Evolutionary conservation across 176 grass and related monocot genomes (phyloP).

Genomic region (Pharus latifolius): DNA sequence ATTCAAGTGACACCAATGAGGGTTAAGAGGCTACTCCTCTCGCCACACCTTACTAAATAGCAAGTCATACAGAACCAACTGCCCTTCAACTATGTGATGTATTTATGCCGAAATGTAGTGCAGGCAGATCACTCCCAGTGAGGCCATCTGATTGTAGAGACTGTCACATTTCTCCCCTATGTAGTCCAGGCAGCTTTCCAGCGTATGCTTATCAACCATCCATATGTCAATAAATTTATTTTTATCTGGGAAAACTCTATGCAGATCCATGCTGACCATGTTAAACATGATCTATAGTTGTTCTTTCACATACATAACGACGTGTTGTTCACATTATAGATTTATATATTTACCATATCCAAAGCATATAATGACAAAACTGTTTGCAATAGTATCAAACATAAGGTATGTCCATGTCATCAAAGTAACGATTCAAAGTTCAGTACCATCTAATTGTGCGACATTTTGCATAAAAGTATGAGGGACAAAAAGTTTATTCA

Average conservation of each 20-base stretch:
- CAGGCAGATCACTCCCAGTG: background rate
- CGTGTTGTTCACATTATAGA: background rate
- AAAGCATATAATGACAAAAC: background rate
- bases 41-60: background rate
- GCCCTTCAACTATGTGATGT: background rate
- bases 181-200: background rate
- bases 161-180: background rate
- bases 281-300: background rate
- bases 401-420: background rate
- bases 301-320: background rate
- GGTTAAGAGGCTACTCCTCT: background rate
- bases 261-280: background rate
- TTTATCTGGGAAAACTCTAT: background rate
- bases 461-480: conserved; percentile 1
- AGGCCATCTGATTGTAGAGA: background rate
- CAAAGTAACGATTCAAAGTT: background rate
- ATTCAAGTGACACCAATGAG: background rate
- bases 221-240: background rate
- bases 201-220: background rate
- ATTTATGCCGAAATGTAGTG: background rate
- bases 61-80: too few species aligned
- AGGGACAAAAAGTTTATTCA: background rate
- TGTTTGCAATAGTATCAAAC: background rate
- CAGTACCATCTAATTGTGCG: background rate
- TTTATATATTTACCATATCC: conserved; percentile 1